Percentiles rank a stretch among this genome's conserved stretches.
Evolutionary conservation across 1,284 basidiomycete genomes (phyloP).

Genomic region (Trichosporon coremiiforme): DNA sequence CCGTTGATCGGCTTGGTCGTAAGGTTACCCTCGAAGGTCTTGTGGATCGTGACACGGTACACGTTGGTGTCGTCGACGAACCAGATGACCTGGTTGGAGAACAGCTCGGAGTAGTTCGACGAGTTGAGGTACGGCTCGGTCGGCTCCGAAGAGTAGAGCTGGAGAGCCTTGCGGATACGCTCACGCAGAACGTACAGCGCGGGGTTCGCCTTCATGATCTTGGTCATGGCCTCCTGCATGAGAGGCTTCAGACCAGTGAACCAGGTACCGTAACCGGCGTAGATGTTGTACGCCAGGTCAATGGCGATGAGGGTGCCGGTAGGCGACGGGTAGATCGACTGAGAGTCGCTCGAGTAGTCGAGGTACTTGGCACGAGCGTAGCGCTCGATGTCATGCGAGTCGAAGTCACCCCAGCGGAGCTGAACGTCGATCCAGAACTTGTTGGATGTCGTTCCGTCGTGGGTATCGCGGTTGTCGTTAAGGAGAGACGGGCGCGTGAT

Average conservation of each 20-base stretch:
- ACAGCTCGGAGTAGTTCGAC: conserved; percentile 89
- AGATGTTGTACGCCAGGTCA: conserved; percentile 94
- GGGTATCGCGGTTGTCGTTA: conserved; percentile 92
- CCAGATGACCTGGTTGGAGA: conserved; percentile 99
- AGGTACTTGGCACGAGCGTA: conserved; percentile 98
- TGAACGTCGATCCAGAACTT: conserved; percentile 99
- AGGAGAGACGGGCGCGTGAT: conserved; percentile 94
- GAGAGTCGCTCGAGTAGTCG: conserved; percentile 77
- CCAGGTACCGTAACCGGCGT: conserved; percentile 99
- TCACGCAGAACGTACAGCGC: conserved; percentile 98
- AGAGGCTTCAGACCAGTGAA: conserved; percentile 98
- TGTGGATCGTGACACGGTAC: conserved; percentile 99
- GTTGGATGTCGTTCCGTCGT: conserved; percentile 95
- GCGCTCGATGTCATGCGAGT: conserved; percentile 96
- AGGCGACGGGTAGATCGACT: conserved; percentile 97
- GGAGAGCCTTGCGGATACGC: conserved; percentile 97
- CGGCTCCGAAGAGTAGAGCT: conserved; percentile 97
- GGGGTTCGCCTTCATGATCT: conserved; percentile 84
- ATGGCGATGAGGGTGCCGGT: conserved; percentile 98
- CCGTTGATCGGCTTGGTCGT: conserved; percentile 99
- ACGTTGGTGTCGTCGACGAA: conserved; percentile 99
- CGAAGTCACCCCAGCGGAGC: conserved; percentile 98
- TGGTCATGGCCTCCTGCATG: conserved; percentile 98
- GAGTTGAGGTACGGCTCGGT: conserved; percentile 96
- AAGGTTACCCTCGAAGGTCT: conserved; percentile 99